Percentiles rank a stretch among this genome's conserved stretches.
Evolutionary conservation across 805 yeast genomes (phyloP).

Genomic region (Zygotorulaspora danielsina): DNA sequence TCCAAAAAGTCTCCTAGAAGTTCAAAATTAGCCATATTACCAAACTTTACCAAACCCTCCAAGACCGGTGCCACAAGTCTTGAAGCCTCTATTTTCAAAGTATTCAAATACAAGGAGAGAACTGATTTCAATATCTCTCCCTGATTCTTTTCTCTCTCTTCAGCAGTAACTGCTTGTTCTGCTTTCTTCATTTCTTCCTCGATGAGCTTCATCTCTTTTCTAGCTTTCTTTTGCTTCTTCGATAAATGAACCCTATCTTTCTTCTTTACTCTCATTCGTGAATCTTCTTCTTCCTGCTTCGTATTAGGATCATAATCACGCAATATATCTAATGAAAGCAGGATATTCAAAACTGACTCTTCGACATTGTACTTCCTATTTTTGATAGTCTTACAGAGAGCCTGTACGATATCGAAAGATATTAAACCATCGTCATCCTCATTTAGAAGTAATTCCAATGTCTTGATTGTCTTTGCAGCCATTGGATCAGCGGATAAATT

Average conservation of each 20-base stretch:
- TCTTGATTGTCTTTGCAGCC: constrained; percentile 56
- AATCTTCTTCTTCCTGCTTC: constrained; percentile 42
- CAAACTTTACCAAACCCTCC: constrained; percentile 87
- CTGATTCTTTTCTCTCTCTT: constrained; percentile 81
- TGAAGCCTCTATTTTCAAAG: constrained; percentile 59
- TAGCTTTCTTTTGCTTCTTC: constrained; percentile 81
- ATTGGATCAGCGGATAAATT: constrained; percentile 40
- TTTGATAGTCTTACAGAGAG: constrained; percentile 64
- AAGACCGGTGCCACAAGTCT: constrained; percentile 78
- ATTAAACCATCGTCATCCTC: constrained; percentile 83
- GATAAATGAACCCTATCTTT: constrained; percentile 87
- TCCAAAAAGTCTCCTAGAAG: constrained; percentile 88
- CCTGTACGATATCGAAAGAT: constrained; percentile 66
- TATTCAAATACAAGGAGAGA: constrained; percentile 69
- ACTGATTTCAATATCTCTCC: constrained; percentile 74
- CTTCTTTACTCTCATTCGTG: constrained; percentile 57
- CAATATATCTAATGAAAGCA: constrained; percentile 62
- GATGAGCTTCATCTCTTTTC: constrained; percentile 80
- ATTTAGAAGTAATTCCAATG: constrained; percentile 62
- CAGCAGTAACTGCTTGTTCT: constrained; percentile 79
- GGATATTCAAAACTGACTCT: constrained; percentile 70
- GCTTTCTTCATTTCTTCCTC: constrained; percentile 88
- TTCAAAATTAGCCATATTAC: constrained; percentile 90
- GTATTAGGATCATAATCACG: constrained; percentile 70
- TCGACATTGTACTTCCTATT: constrained; percentile 76